Conservation (phyloP, 495 filamentous ascomycete genomes). For the Tirmania nivea region DNA sequence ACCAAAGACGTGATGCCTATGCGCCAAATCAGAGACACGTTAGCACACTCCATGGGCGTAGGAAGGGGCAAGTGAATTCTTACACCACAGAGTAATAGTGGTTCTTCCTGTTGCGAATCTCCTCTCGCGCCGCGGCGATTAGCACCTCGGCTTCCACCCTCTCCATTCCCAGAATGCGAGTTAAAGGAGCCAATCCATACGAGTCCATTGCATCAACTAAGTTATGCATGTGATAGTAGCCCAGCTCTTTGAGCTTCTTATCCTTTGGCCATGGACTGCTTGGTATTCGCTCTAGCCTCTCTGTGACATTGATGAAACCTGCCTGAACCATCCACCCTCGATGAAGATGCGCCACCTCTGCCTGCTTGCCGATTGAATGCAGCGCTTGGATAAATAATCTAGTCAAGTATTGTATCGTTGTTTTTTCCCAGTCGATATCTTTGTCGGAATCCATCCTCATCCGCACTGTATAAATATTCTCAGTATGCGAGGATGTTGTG, state of each 20-base stretch:
- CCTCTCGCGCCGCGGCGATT: constrained; percentile 11
- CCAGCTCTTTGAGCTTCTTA: constrained; percentile 28
- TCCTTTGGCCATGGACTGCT: constrained; percentile 30
- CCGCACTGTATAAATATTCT: constrained; percentile 14
- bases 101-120: background rate
- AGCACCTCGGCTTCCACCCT: background rate
- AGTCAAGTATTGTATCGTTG: no score
- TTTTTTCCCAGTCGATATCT: background rate
- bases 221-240: constrained; percentile 3
- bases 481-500: constrained; percentile 12
- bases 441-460: background rate
- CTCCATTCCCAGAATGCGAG: background rate
- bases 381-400: background rate
- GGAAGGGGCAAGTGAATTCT: background rate
- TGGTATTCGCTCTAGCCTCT: constrained; percentile 19
- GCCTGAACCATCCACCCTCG: constrained; percentile 21
- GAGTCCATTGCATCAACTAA: background rate
- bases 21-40: no score
- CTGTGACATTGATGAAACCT: constrained; percentile 27
- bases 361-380: background rate
- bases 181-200: background rate
- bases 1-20: background rate
- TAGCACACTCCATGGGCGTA: no score
- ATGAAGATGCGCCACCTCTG: background rate
- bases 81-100: background rate